Conservation (phyloP, 805 yeast genomes). For the Priceomyces medius region DNA sequence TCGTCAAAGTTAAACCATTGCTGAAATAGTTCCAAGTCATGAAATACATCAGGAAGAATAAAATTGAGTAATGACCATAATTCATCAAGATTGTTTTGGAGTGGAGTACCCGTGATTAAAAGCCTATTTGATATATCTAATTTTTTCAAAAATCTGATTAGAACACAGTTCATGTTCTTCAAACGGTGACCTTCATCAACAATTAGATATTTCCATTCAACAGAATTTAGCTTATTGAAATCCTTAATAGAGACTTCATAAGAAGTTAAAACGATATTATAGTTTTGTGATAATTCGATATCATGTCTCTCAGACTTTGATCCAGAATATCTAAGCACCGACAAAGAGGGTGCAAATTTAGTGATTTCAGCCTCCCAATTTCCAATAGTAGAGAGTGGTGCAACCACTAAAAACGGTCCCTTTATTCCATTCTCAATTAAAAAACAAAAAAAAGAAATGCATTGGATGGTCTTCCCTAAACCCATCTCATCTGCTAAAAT, state of each 20-base stretch:
- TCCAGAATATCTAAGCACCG: conserved; percentile 66
- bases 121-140: conserved; percentile 69
- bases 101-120: conserved; percentile 91
- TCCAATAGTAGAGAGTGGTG: conserved; percentile 80
- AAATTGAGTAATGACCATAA: conserved; percentile 91
- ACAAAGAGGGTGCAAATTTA: conserved; percentile 69
- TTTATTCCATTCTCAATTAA: conserved; percentile 72
- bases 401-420: conserved; percentile 78
- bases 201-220: conserved; percentile 77
- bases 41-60: conserved; percentile 88
- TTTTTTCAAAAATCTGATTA: conserved; percentile 69
- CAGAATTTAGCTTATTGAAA: conserved; percentile 48
- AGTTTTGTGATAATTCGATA: conserved; percentile 31
- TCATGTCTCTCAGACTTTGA: conserved; percentile 52
- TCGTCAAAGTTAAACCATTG: conserved; percentile 90
- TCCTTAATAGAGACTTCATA: conserved; percentile 81
- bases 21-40: conserved; percentile 84
- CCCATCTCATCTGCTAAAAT: conserved; percentile 99
- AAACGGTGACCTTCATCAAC: conserved; percentile 96
- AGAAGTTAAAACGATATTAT: conserved; percentile 69
- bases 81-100: conserved; percentile 87
- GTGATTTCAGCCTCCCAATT: conserved; percentile 80
- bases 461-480: conserved; percentile 88
- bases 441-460: conserved; percentile 74
- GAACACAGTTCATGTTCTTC: conserved; percentile 76